These are phyloP conservation scores for Mortierella sp. DNA, from an alignment of 371 early-diverging fungal genomes.

Conservation along the genomic window DNA sequence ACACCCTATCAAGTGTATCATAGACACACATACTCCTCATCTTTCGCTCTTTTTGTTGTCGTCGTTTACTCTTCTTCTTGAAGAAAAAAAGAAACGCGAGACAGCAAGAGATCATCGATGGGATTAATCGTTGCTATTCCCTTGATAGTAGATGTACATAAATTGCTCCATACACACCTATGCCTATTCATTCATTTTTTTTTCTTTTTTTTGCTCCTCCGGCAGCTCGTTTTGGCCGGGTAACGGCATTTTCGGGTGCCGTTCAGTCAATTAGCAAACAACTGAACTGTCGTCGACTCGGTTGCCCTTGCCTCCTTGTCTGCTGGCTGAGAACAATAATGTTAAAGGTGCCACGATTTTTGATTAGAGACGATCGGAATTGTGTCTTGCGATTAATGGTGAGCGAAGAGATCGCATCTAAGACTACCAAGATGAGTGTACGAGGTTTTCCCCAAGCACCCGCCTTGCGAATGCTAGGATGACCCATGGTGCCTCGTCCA, in stretches of 20 bases:
- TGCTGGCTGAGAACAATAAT: too few species aligned
- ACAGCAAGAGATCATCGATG: neutral
- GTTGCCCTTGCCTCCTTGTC: too few species aligned
- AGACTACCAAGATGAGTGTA: neutral
- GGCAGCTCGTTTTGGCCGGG: neutral
- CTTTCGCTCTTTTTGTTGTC: neutral
- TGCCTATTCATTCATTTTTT: neutral
- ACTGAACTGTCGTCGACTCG: too few species aligned
- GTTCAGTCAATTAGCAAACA: neutral
- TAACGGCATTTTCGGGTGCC: slow-evolving; percentile 2
- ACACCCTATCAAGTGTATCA: too few species aligned
- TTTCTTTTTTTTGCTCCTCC: neutral
- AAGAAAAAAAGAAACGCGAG: neutral
- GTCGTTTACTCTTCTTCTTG: neutral
- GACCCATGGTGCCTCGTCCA: neutral
- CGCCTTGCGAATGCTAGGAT: neutral
- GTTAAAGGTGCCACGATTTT: too few species aligned
- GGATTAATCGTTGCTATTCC: neutral
- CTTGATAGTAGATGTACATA: too few species aligned
- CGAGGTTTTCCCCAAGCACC: neutral
- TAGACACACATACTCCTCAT: neutral
- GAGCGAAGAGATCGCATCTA: neutral
- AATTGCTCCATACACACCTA: too few species aligned
- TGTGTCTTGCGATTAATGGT: neutral
- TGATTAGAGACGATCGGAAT: slow-evolving; percentile 1